Base-by-base conservation (phyloP, 1,284 basidiomycete genomes). In the Veloboletus limbatus region DNA sequence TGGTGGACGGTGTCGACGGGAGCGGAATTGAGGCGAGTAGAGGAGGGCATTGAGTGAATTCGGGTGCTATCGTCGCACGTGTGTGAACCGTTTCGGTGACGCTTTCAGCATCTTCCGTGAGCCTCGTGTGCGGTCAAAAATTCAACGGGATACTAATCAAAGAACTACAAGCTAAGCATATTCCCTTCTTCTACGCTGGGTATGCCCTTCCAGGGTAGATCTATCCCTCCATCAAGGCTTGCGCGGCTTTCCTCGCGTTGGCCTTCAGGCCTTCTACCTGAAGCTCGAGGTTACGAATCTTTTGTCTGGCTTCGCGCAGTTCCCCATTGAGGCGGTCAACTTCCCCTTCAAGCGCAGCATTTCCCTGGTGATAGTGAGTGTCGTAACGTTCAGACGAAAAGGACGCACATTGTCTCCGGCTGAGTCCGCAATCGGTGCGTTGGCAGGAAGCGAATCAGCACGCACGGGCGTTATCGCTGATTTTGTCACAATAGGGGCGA, bases 261-360 rank as follows among this genome's bases (percentile, higher is more conserved):
- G 82, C 81, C 49, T 77, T 77, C 56, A 88, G 68, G 16, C 75
- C 72, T 68, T 92, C 90, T n/a, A 92, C 78, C 69, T 92, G 85
- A 45, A 92, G 62, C 68, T 93, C 90, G 32, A 93, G 67, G 55
- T 84, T 84, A 51, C 90, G 72, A 45, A 93, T 91, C 68, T 87
- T 79, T 64, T 82, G 81, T 35, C 86, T 77, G 27, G 87, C 83
- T 25, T 90, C 88, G 25, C 87, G 77, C 34, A 92, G 73, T 56
- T 90, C 86, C 1, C 67, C 64, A 18, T 66, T 76, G 45, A 92
- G 71, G 7, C 71, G 73, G 3, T 71, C 70, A 56, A 89, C 90
- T 60, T 91, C 85, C 17, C 78, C 70, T 48, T 67, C 60, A 11
- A 81, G 59, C 21, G 51, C 65, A 1, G 58, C 35, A 16, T 54